These are phyloP conservation scores for Beauveria varroae DNA, from an alignment of 2,329 filamentous ascomycete genomes.

Conservation along the genomic window DNA sequence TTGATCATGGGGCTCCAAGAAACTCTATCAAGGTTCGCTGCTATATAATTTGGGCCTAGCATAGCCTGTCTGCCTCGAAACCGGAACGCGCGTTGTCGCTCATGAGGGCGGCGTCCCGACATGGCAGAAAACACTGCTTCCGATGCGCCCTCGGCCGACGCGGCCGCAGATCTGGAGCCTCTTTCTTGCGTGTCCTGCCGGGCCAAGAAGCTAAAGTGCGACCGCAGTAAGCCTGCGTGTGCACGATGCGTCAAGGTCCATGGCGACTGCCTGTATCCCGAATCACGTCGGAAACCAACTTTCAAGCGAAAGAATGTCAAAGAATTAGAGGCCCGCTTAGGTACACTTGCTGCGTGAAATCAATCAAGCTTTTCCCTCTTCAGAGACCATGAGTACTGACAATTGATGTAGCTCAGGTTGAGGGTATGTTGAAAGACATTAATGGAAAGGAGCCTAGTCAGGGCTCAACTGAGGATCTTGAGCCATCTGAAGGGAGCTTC, in stretches of 20 bases:
- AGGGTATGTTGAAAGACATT: slow-evolving; percentile 66
- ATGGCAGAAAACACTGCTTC: slow-evolving; percentile 1
- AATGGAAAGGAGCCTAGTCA: slow-evolving; percentile 30
- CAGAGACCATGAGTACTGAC: slow-evolving; percentile 1
- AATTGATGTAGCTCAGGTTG: slow-evolving; percentile 63
- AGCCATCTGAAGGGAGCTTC: slow-evolving; percentile 2
- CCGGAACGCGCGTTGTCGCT: not conserved
- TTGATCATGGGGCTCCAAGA: not conserved
- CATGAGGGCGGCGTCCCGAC: not conserved
- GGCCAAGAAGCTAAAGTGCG: slow-evolving; percentile 79
- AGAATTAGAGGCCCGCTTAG: slow-evolving; percentile 78
- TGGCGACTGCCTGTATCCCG: slow-evolving; percentile 79
- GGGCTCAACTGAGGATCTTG: slow-evolving; percentile 12
- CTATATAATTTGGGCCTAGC: not conserved
- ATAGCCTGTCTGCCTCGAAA: not conserved
- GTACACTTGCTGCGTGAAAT: slow-evolving; percentile 37
- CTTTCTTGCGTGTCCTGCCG: slow-evolving; percentile 81
- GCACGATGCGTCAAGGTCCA: slow-evolving; percentile 68
- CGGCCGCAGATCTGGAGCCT: slow-evolving; percentile 26
- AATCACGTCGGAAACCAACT: slow-evolving; percentile 79
- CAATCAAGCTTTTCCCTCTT: not conserved
- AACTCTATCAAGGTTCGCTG: not conserved
- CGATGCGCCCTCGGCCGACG: not conserved
- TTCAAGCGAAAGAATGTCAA: slow-evolving; percentile 86
- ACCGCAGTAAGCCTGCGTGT: slow-evolving; percentile 72